These are phyloP conservation scores for Nicotiana paniculata DNA, from an alignment of 257 asterid species.

Conservation along the genomic window DNA sequence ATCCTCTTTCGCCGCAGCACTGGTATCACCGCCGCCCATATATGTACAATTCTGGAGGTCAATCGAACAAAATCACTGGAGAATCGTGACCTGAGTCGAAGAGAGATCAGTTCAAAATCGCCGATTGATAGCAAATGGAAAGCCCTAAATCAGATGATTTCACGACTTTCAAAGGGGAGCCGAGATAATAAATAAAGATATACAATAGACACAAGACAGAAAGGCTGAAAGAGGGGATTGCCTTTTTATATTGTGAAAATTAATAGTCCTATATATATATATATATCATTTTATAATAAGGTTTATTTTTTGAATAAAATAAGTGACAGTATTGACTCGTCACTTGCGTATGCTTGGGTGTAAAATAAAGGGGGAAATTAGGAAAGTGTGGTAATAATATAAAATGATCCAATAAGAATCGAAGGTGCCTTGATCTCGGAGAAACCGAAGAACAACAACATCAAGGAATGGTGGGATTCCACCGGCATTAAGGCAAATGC, in stretches of 20 bases:
- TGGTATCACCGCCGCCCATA: constrained; percentile 47
- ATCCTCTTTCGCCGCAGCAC: constrained; percentile 19
- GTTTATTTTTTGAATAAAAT: neutral
- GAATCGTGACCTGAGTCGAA: neutral
- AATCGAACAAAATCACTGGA: neutral
- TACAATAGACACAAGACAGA: too few species aligned
- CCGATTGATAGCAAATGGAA: neutral
- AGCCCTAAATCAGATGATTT: constrained; percentile 1
- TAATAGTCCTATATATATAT: neutral
- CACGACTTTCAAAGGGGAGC: neutral
- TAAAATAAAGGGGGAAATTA: neutral
- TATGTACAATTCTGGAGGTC: constrained; percentile 6
- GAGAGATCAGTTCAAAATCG: neutral
- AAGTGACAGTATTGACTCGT: neutral
- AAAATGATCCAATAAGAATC: neutral
- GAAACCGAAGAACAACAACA: neutral
- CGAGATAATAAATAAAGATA: neutral
- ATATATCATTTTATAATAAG: too few species aligned
- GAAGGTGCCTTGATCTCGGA: neutral
- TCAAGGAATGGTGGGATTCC: neutral
- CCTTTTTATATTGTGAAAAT: neutral
- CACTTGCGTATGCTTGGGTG: neutral
- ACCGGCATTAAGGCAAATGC: neutral
- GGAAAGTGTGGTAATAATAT: neutral
- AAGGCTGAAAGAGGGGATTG: neutral